Base-by-base conservation (phyloP, 495 filamentous ascomycete species). In the Glutinoglossum americanum region DNA sequence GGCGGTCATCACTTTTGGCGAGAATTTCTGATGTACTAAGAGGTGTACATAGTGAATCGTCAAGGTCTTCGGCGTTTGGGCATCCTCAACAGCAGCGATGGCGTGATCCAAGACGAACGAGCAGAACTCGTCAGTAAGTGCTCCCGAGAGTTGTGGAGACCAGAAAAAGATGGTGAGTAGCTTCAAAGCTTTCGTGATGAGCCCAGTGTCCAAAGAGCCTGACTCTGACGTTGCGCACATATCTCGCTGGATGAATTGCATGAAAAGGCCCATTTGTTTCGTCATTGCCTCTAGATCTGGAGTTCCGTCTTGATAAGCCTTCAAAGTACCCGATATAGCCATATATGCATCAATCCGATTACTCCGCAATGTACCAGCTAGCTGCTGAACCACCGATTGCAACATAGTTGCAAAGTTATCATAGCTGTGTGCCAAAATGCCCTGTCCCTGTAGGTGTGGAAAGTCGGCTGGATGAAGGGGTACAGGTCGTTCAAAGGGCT, bases 321-420 rank as follows among this genome's bases (percentile, higher is more conserved):
- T 81, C 57, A 94, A 68, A 13, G 80, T 78, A n/a, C 78, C 77
- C 21, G 82, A 79, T 51, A 98, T 73, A 60, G 82, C 80, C 64
- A 80, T 77, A 64, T 98, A 96, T 19, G 87, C 83, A 69, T 98
- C 92, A n/a, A 90, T 64, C 61, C 83, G 80, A 11, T 79, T 79
- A 51, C 75, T 75, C 35, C 81, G 71, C 35, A 84, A 79, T 35
- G 76, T 75, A 25, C 82, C 79, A 21, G 83, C 84, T 57, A 98
- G 73, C 64, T 89, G 83, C 67, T 85, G 78, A 33, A 82, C 76
- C 2, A 84, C 79, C 0, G 86, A 93, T 63, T 94, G 83, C 58
- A 96, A 70, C 87, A 96, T 94, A 41, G 73, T 75, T 59, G 81
- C 76, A 59, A 87, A 72, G 25, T 68, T 67, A 64, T 72, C 30